Evolutionary conservation across 768 basidiomycete species (phyloP).

Genomic region (Suillus tomentosus): DNA sequence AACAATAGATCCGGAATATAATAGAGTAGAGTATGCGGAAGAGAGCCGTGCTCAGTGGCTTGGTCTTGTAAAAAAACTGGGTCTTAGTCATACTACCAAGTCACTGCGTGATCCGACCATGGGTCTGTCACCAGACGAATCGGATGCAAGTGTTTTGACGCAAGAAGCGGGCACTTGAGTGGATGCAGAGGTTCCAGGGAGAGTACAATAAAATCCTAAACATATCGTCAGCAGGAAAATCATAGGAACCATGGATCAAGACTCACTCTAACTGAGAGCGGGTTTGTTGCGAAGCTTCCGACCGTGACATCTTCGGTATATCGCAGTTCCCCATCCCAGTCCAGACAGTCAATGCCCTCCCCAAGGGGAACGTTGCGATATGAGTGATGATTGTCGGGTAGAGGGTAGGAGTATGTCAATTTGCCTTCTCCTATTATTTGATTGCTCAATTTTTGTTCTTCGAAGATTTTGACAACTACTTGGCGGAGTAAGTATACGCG

Average conservation of each 20-base stretch:
- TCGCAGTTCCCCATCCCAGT: conserved; percentile 61
- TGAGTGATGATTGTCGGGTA: conserved; percentile 16
- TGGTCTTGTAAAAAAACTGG: neutral
- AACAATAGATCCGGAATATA: neutral
- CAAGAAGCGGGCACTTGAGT: conserved; percentile 37
- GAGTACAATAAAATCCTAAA: conserved; percentile 60
- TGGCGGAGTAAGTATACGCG: conserved; percentile 59
- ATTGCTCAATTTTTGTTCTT: conserved; percentile 17
- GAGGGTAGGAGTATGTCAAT: conserved; percentile 47
- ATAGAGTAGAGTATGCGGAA: neutral
- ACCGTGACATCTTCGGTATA: conserved; percentile 39
- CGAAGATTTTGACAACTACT: conserved; percentile 35
- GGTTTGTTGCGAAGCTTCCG: conserved; percentile 49
- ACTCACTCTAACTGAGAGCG: conserved; percentile 53
- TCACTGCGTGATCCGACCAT: conserved; percentile 32
- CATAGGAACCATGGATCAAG: neutral
- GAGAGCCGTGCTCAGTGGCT: neutral
- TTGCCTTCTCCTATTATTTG: conserved; percentile 50
- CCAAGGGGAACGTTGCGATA: conserved; percentile 17
- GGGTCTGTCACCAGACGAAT: conserved; percentile 64
- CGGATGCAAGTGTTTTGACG: conserved; percentile 46
- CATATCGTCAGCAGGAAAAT: neutral
- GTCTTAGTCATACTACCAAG: conserved; percentile 9
- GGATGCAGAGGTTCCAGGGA: conserved; percentile 45
- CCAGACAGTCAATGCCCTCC: conserved; percentile 44